Evolutionary conservation across 257 asterid species (phyloP).

Genomic region (Solanum peruvianum): DNA sequence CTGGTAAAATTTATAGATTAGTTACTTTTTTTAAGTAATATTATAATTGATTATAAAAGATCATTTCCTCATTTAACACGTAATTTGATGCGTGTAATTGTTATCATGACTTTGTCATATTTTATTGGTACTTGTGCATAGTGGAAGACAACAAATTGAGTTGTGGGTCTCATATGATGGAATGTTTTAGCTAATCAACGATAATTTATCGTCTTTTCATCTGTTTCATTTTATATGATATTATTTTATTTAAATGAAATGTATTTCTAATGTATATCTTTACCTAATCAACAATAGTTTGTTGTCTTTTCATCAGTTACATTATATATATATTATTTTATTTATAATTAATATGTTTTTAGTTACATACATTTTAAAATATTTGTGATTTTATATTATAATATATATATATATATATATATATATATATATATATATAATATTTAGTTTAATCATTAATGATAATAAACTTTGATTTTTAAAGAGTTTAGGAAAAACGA

Average conservation of each 20-base stretch:
- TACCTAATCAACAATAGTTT: too few species aligned
- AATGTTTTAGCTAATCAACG: neutral
- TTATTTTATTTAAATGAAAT: neutral
- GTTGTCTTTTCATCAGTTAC: neutral
- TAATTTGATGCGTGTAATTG: neutral
- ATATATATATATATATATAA: too few species aligned
- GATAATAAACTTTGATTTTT: neutral
- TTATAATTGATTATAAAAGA: neutral
- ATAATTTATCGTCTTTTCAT: accelerated
- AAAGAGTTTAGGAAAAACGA: neutral
- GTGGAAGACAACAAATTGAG: neutral
- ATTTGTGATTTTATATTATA: too few species aligned
- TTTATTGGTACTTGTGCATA: neutral
- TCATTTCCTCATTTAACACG: neutral
- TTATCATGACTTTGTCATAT: neutral
- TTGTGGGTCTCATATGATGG: neutral
- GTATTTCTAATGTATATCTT: too few species aligned
- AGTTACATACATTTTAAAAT: too few species aligned
- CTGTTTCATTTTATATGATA: neutral
- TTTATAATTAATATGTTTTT: neutral
- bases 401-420: too few species aligned
- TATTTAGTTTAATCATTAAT: neutral
- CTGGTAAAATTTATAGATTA: neutral
- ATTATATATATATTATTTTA: neutral
- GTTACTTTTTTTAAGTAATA: neutral